phyloP scores from a whole-genome alignment of 2,329 filamentous ascomycete genomes.

The Fusarium miscanthi region DNA sequence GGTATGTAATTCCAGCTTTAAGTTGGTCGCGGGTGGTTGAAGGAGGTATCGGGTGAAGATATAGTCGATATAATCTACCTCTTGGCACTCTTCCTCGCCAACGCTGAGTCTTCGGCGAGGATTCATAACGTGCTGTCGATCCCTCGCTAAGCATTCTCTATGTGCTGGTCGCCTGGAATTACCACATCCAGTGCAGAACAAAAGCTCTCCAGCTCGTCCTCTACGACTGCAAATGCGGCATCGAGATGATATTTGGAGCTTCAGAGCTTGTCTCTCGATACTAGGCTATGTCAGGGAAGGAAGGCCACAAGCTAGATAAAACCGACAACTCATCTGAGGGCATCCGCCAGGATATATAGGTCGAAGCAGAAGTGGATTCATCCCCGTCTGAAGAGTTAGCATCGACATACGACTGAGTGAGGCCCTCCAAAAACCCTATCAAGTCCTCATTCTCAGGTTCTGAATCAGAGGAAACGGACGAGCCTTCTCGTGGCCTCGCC shows the following conservation, averaged over 20 bases:
- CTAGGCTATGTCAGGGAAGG: not conserved
- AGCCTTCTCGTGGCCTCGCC: not conserved
- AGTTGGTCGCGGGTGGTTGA: not conserved
- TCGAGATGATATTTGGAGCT: not conserved
- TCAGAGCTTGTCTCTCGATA: not conserved
- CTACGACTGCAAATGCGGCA: not conserved
- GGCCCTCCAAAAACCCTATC: not conserved
- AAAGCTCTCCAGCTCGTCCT: not conserved
- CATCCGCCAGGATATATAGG: fast-evolving
- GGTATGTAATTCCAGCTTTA: not conserved
- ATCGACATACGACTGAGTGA: not conserved
- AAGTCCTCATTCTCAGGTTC: not conserved
- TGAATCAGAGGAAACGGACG: not conserved
- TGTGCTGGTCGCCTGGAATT: not conserved
- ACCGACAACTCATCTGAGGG: not conserved
- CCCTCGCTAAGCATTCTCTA: not conserved
- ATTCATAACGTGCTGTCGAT: not conserved
- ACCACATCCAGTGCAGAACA: not conserved
- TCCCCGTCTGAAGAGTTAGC: not conserved
- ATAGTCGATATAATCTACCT: fast-evolving
- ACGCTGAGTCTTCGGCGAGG: not conserved
- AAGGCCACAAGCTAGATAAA: fast-evolving
- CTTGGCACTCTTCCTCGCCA: not conserved
- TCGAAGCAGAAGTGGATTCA: not conserved
- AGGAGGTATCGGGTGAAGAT: not conserved